Percentiles rank a stretch among this genome's conserved stretches.
Evolutionary conservation across 129 eudicot species (phyloP).

Genomic region (Lonicera japonica): DNA sequence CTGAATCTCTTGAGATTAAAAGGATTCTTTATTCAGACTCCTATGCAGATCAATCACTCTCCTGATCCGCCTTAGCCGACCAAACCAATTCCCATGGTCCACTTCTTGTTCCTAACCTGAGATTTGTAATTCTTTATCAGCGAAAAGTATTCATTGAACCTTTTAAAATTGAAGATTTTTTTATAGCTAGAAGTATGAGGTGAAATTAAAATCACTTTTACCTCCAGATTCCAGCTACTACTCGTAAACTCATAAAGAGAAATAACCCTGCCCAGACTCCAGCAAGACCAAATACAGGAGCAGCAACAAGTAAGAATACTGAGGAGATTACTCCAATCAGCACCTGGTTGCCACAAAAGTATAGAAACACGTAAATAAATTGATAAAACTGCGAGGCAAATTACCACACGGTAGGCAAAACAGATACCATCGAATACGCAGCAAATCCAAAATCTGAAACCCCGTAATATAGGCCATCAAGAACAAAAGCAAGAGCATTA

Average conservation of each 20-base stretch:
- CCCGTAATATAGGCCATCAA: constrained; percentile 96
- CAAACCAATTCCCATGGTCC: constrained; percentile 82
- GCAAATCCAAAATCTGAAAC: constrained; percentile 86
- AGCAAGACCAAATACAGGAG: constrained; percentile 70
- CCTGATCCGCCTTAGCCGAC: constrained; percentile 38
- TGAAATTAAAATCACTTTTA: constrained; percentile 8
- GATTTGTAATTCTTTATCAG: background rate
- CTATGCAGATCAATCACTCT: constrained; percentile 18
- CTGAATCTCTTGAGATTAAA: background rate
- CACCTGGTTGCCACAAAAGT: constrained; percentile 37
- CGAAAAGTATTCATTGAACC: background rate
- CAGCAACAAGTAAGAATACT: constrained; percentile 47
- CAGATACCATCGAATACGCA: constrained; percentile 77
- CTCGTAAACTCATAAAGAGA: constrained; percentile 80
- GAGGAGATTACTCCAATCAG: constrained; percentile 59
- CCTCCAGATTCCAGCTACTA: constrained; percentile 84
- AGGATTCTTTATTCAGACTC: background rate
- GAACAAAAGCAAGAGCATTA: constrained; percentile 92
- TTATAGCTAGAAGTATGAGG: background rate
- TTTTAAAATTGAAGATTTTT: background rate
- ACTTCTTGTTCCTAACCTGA: constrained; percentile 58
- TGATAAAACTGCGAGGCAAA: background rate
- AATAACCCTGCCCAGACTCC: constrained; percentile 89
- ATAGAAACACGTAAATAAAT: background rate
- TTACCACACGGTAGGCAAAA: background rate